Base-by-base conservation (phyloP, 2,329 filamentous ascomycete genomes). In the Sphaceloma murrayae region DNA sequence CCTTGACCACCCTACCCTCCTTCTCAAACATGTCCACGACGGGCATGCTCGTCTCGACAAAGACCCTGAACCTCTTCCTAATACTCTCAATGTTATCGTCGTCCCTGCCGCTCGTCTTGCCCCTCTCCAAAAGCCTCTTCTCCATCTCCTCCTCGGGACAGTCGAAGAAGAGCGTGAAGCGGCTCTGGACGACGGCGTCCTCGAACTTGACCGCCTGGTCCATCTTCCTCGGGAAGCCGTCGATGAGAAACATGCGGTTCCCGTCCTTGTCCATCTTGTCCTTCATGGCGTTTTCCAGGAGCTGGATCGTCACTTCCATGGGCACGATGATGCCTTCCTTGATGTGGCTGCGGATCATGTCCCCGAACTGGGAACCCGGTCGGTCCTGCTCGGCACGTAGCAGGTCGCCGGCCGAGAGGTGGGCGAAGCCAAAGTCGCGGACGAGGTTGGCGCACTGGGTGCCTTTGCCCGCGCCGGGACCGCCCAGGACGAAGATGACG, bases 1-100 rank as follows among this genome's bases (percentile, higher is more conserved):
- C 74, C 67, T 80, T 84, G 61, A 94, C 76, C 11, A 96, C 86
- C 60, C 80, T 80, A 55, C 76, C 78, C 66, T 88, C 71, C 56
- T 72, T 70, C 58, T 82, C 79, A 62, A 83, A 96, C 61, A 85
- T 77, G 54, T 94, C 75, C 45, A 98, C 86, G 34, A 96, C 91
- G 18, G 91, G 91, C 89, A 96, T 95, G 67, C 86, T 94, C 2
- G 87, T 94, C 66, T 96, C 87, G 56, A 93, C 70, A 60, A 96
- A 98, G 3, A 82, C 88, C 60, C 78, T 80, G 74, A 98, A 98
- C 46, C 91, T 77, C 80, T 98, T 98, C 69, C 84, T 82, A 63
- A 96, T 98, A 58, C 80, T 87, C 67, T 94, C 91, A 46, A 79
- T 82, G 62, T 98, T 98, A 68, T 98, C 91, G 64, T 98, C 91